Evolutionary conservation across 208 protist species (phyloP), one percentile per base, ranked within the genome.

Genomic region (Phytomonas francai): DNA sequence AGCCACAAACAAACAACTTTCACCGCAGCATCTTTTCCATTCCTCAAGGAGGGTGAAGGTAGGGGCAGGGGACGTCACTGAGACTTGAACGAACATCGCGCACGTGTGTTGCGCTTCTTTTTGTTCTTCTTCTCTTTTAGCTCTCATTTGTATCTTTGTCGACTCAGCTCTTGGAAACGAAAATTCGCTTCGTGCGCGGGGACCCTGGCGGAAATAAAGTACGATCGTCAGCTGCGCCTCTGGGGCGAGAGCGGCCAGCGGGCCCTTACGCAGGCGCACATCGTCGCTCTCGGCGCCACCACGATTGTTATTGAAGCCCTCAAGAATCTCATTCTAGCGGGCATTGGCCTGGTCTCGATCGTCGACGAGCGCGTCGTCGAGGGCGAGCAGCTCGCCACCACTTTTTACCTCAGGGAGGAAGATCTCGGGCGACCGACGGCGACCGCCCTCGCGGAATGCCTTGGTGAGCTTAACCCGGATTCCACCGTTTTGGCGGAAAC

Each of bases 301-400:
- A 88, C 87, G 6, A 79, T 84, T 3, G 94, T 92, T n/a, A 85
- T 84, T 30, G 97, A 98, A 66, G 85, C 89, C 2, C 73, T 99
- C 9, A 99, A 99, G 76, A 99, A 98, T 67, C 70, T 99, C 4
- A 80, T 99, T 27, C 78, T 99, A 16, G 88, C 97, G 11, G 96
- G 96, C 42, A 80, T 99, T 59, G 88, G 89, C 31, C 59, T 71
- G 27, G 94, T 98, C 63, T 98, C 95, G 0, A 72, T 99, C 19
- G 94, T 99, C 3, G 98, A 99, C 73, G 91, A 89, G 58, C 61
- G 71, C 12, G 59, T 76, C 7, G 91, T 98, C 2, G 81, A 69
- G 9, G 68, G 68, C 1, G 70, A 74, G 7, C 90, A 98, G 51
- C 65, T 98, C 2, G 97, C 95, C n/a, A 91, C 91, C 56, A 99